Evolutionary conservation across 1,139 yeast species (phyloP), one percentile per base, ranked within the genome.

Genomic region (Pichia cactophila): DNA sequence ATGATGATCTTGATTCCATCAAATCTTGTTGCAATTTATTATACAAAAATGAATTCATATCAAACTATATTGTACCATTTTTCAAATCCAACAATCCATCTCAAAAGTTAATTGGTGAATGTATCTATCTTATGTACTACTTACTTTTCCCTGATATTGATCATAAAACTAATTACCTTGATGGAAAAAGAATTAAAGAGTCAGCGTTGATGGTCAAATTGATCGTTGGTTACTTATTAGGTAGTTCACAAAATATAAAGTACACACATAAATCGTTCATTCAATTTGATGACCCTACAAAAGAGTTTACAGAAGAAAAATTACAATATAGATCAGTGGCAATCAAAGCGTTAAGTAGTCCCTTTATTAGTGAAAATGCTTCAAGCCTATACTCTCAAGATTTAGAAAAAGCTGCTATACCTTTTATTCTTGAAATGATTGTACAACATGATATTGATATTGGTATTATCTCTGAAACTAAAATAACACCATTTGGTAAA

Each of bases 341-440:
- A 1, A 58, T 65, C 2, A 59, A 77, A 45, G 56, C 75, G 0
- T 56, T 78, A 23, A 73, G 80, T 0, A 69, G 71, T 46, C 65
- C 79, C 17, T 61, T 76, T 26, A 70, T 76, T 5, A 68, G 73
- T 38, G 71, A 67, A 31, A 67, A 78, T 54, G 71, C 73, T 0
- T 54, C 20, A 57, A n/a, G 66, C 74, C 0, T 75, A 76, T 56
- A 43, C 6, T 10, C 35, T 14, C 35, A 31, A 31, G 35, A 14
- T 31, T 31, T 31, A 31, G 35, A 31, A 5, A 31, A 31, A 12
- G 69, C 78, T 0, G 61, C 74, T 16, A 60, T 77, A 7, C 79
- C 81, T 1, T 77, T 77, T 53, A 61, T 79, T 43, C 61, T 71
- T 5, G 83, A 78, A 58, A 60, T 75, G 8, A 56, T 78, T 5